Conservation (phyloP, 2,329 filamentous ascomycete species). For the Aphanoascus verrucosus region DNA sequence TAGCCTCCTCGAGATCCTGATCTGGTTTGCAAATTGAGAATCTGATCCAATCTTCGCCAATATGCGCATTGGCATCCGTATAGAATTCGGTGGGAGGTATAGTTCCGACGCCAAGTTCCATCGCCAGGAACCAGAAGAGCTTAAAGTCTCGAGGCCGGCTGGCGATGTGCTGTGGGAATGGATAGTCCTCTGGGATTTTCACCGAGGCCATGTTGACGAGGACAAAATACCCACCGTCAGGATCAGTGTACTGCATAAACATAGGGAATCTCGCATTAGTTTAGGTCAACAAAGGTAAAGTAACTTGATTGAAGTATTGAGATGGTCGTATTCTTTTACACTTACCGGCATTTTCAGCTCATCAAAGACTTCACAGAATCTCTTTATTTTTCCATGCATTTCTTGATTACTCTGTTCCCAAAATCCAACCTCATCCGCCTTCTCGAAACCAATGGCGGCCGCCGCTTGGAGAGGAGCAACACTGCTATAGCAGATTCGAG, state of each 20-base stretch:
- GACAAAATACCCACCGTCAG: slow-evolving; percentile 95
- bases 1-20: slow-evolving; percentile 66
- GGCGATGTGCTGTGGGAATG: slow-evolving; percentile 81
- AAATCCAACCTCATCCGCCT: slow-evolving; percentile 74
- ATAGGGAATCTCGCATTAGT: neutral
- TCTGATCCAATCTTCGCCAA: slow-evolving; percentile 85
- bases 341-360: slow-evolving; percentile 58
- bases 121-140: slow-evolving; percentile 91
- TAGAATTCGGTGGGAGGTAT: slow-evolving; percentile 98
- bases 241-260: slow-evolving; percentile 58
- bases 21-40: slow-evolving; percentile 97
- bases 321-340: neutral
- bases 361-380: slow-evolving; percentile 71
- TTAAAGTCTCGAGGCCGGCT: slow-evolving; percentile 84
- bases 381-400: slow-evolving; percentile 80
- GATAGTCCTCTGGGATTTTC: slow-evolving; percentile 68
- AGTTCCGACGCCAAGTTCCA: slow-evolving; percentile 87
- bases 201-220: slow-evolving; percentile 88
- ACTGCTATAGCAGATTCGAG: slow-evolving; percentile 88
- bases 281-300: neutral
- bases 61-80: slow-evolving; percentile 67
- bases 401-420: slow-evolving; percentile 74
- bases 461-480: slow-evolving; percentile 93
- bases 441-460: slow-evolving; percentile 83
- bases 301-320: slow-evolving; percentile 6